Conservation (phyloP, 2,329 filamentous ascomycete genomes). For the Alternaria novae-zelandiae region DNA sequence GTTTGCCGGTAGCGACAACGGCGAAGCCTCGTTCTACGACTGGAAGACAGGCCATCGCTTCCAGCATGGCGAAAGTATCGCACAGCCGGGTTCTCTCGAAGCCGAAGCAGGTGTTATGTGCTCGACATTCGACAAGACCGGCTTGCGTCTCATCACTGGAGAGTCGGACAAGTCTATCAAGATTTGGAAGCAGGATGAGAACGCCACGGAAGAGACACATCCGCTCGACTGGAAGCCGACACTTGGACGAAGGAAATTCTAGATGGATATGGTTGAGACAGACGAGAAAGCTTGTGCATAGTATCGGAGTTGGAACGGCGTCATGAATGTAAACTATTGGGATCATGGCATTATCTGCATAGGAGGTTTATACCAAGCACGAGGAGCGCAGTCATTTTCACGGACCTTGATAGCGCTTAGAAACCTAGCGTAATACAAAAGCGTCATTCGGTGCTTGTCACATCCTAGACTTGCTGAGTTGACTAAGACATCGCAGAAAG, state of each 20-base stretch:
- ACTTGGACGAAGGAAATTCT: constrained; percentile 74
- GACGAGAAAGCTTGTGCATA: not conserved
- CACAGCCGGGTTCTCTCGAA: constrained; percentile 91
- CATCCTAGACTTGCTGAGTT: not conserved
- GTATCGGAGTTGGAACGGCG: constrained; percentile 11
- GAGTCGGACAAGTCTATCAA: constrained; percentile 94
- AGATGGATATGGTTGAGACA: not conserved
- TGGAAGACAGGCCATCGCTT: constrained; percentile 97
- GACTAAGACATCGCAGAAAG: too few relatives aligned
- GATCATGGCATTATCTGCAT: not conserved
- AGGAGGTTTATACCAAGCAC: constrained; percentile 1
- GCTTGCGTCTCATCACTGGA: constrained; percentile 86
- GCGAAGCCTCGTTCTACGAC: constrained; percentile 97
- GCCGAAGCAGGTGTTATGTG: constrained; percentile 96
- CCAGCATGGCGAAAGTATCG: constrained; percentile 87
- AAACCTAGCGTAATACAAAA: not conserved
- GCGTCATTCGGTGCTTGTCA: not conserved
- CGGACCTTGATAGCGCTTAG: not conserved
- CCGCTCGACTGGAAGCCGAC: constrained; percentile 92
- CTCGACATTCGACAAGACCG: constrained; percentile 88
- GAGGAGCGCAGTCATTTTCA: not conserved
- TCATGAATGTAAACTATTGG: constrained; percentile 8
- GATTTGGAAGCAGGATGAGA: constrained; percentile 93
- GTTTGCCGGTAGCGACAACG: constrained; percentile 94
- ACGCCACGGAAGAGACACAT: constrained; percentile 88